phyloP scores from a whole-genome alignment of 176 grass and related monocot species.

The Bolboschoenus planiculmis region DNA sequence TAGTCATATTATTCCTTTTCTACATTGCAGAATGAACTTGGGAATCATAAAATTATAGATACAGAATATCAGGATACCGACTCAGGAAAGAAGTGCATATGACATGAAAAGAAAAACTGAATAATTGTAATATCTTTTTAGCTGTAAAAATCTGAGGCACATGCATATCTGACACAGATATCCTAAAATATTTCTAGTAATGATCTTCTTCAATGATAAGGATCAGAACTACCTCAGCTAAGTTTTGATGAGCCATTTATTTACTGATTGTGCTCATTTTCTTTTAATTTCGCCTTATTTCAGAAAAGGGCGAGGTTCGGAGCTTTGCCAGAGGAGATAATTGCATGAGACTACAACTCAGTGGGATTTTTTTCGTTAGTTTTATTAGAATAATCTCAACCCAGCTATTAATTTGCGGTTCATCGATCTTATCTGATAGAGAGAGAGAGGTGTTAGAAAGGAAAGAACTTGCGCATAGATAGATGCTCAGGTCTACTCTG shows the following conservation, averaged over 20 bases:
- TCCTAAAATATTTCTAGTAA: slow-evolving; percentile 3
- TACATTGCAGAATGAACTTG: background rate
- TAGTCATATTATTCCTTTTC: background rate
- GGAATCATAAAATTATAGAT: background rate
- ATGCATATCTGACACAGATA: slow-evolving; percentile 5
- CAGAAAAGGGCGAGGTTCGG: slow-evolving; percentile 77
- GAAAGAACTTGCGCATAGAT: background rate
- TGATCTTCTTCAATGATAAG: background rate
- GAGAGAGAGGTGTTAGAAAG: slow-evolving; percentile 1
- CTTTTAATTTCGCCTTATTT: slow-evolving; percentile 23
- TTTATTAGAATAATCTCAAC: slow-evolving; percentile 18
- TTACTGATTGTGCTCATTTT: background rate
- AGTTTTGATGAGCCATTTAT: background rate
- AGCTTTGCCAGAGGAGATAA: slow-evolving; percentile 64
- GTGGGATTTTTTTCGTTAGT: background rate
- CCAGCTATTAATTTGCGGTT: slow-evolving; percentile 3
- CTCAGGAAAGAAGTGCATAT: background rate
- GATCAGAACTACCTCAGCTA: background rate
- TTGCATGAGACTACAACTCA: slow-evolving; percentile 33
- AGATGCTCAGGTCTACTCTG: background rate
- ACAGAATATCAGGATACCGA: background rate
- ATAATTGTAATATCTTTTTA: background rate
- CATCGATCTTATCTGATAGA: background rate
- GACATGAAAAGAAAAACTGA: background rate
- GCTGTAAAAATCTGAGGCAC: background rate